Conservation (phyloP, 106 monocot species). For the Iris macrosiphon region DNA sequence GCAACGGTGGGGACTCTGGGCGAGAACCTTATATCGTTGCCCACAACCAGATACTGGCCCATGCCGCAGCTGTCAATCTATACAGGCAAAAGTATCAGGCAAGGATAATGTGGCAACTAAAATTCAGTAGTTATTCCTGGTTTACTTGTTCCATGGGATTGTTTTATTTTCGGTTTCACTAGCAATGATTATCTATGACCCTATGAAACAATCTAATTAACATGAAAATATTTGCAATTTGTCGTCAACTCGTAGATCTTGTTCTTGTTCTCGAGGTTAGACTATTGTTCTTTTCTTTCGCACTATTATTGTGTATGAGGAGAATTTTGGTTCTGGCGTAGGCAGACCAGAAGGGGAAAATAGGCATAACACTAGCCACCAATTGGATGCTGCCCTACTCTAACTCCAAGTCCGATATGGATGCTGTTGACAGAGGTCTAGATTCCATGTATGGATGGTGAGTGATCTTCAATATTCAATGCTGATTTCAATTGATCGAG, state of each 20-base stretch:
- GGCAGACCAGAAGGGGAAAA: conserved; percentile 39
- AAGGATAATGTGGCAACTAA: background rate
- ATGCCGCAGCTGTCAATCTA: conserved; percentile 30
- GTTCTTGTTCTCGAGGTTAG: background rate
- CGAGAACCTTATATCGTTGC: conserved; percentile 43
- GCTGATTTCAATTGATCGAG: background rate
- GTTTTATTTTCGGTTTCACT: no score
- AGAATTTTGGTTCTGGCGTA: conserved; percentile 7
- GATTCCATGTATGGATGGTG: conserved; percentile 66
- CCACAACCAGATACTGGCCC: conserved; percentile 56
- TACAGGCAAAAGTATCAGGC: conserved; percentile 68
- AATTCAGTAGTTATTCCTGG: background rate
- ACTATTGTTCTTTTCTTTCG: no score
- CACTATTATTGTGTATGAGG: no score
- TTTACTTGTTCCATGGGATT: no score
- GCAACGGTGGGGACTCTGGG: conserved; percentile 38
- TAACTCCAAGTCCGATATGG: conserved; percentile 15
- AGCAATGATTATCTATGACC: no score
- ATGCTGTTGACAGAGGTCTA: conserved; percentile 27
- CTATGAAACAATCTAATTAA: no score
- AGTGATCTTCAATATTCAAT: background rate
- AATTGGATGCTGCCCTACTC: conserved; percentile 38
- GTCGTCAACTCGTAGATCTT: background rate
- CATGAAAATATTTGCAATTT: background rate
- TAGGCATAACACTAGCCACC: conserved; percentile 48